phyloP scores from a whole-genome alignment of 768 basidiomycete genomes.

The Fibroporia radiculosa region DNA sequence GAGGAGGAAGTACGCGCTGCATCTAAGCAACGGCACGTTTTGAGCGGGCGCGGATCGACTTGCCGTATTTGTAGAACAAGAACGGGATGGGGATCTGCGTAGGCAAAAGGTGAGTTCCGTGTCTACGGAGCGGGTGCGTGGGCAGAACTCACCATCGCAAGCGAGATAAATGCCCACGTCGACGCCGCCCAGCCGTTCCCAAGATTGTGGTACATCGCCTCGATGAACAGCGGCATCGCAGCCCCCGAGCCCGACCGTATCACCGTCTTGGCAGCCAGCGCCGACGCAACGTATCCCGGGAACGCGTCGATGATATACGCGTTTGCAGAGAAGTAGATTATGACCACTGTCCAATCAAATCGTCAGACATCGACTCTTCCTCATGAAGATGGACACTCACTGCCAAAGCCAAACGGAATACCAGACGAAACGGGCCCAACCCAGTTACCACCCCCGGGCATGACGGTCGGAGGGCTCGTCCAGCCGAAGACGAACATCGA shows the following conservation, averaged over 20 bases:
- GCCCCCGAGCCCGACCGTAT: constrained; percentile 29
- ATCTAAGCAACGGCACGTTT: constrained; percentile 14
- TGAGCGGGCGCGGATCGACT: constrained; percentile 14
- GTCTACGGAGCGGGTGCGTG: too few relatives aligned
- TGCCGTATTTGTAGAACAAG: constrained; percentile 17
- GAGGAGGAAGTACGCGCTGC: not conserved
- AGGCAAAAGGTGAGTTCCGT: not conserved
- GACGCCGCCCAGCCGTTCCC: constrained; percentile 33
- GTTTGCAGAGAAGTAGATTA: constrained; percentile 33
- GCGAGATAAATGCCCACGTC: constrained; percentile 27
- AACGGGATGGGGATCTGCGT: constrained; percentile 17
- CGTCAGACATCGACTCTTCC: not conserved
- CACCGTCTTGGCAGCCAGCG: constrained; percentile 32
- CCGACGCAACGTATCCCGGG: constrained; percentile 31
- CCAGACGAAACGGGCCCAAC: constrained; percentile 29
- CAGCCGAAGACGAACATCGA: constrained; percentile 37
- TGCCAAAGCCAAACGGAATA: constrained; percentile 31
- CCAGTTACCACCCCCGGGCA: constrained; percentile 29
- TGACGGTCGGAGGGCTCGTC: constrained; percentile 29
- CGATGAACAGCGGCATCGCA: constrained; percentile 29
- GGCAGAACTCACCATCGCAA: constrained; percentile 23
- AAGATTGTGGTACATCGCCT: constrained; percentile 32
- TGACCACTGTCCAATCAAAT: constrained; percentile 20
- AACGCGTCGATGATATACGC: constrained; percentile 34
- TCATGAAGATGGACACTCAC: constrained; percentile 7